Conservation (phyloP, 1,284 basidiomycete genomes). For the Boletus hoseneyae region DNA sequence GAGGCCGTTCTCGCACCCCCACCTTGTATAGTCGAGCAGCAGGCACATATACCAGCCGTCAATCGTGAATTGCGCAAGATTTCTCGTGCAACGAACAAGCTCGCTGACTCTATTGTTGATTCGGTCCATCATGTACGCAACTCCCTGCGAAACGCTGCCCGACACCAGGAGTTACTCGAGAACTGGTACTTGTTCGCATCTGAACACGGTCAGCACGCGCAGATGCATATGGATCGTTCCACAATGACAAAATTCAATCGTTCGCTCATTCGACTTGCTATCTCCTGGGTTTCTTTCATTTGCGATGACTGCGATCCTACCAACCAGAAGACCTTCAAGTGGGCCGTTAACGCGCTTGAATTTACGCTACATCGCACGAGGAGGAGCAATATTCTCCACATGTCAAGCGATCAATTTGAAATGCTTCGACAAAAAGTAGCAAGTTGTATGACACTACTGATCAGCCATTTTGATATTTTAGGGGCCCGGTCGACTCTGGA, state of each 20-base stretch:
- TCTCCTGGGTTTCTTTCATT: conserved; percentile 98
- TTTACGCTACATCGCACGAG: conserved; percentile 90
- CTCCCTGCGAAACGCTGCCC: conserved; percentile 58
- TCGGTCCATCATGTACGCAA: conserved; percentile 82
- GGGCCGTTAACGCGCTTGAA: conserved; percentile 96
- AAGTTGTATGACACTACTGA: conserved; percentile 93
- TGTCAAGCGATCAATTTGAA: conserved; percentile 87
- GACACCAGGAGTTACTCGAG: conserved; percentile 86
- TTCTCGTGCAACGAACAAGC: conserved; percentile 80
- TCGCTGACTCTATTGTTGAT: conserved; percentile 92
- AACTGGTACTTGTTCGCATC: conserved; percentile 98
- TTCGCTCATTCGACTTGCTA: conserved; percentile 82
- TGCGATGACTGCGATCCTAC: conserved; percentile 97
- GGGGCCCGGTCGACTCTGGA: conserved; percentile 88
- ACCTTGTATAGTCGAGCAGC: conserved; percentile 74
- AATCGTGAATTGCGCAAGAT: conserved; percentile 92
- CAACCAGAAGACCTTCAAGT: conserved; percentile 96
- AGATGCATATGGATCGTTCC: conserved; percentile 80
- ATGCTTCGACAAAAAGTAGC: conserved; percentile 91
- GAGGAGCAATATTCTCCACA: conserved; percentile 87
- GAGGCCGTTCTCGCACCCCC: conserved; percentile 45
- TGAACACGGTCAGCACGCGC: conserved; percentile 86
- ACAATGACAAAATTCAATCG: conserved; percentile 77
- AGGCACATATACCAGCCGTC: conserved; percentile 89
- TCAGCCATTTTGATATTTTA: conserved; percentile 97